Evolutionary conservation across 352 stramenopile species (phyloP).

Genomic region (Pythium grandisporangium): DNA sequence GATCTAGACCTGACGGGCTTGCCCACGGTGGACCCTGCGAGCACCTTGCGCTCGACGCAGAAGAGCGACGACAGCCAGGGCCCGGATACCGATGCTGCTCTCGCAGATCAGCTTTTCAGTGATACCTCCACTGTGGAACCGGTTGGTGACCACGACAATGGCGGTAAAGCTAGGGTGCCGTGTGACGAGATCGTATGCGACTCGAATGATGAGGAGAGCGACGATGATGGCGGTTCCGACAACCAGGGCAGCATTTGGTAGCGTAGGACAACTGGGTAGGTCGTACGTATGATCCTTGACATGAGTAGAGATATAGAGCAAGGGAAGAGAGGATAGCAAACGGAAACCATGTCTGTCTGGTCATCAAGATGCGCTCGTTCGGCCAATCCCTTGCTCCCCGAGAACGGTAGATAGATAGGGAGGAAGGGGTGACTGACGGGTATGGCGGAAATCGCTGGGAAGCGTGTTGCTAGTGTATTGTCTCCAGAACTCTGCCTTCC

Average conservation of each 20-base stretch:
- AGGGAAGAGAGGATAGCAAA: too few relatives aligned
- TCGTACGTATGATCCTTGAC: too few relatives aligned
- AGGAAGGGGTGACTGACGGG: too few relatives aligned
- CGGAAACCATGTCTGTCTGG: too few relatives aligned
- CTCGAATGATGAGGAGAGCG: conserved; percentile 12
- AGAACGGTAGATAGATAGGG: too few relatives aligned
- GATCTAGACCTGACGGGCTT: conserved; percentile 31
- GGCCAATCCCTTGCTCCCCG: too few relatives aligned
- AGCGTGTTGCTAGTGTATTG: conserved; percentile 55
- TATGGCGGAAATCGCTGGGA: conserved; percentile 23
- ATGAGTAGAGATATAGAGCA: too few relatives aligned
- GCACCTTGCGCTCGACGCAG: conserved; percentile 51
- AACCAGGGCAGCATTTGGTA: neutral
- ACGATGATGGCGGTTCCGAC: neutral
- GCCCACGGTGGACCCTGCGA: conserved; percentile 26
- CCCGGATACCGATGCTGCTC: neutral
- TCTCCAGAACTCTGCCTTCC: conserved; percentile 43
- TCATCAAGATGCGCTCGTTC: too few relatives aligned
- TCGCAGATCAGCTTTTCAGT: too few relatives aligned
- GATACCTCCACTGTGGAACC: too few relatives aligned
- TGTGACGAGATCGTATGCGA: conserved; percentile 16
- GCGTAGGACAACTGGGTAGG: too few relatives aligned
- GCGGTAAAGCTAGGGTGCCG: neutral
- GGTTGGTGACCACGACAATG: neutral
- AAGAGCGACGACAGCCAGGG: conserved; percentile 16